Base-by-base conservation (phyloP, 768 basidiomycete genomes). In the Termitomyces bulborhizus region DNA sequence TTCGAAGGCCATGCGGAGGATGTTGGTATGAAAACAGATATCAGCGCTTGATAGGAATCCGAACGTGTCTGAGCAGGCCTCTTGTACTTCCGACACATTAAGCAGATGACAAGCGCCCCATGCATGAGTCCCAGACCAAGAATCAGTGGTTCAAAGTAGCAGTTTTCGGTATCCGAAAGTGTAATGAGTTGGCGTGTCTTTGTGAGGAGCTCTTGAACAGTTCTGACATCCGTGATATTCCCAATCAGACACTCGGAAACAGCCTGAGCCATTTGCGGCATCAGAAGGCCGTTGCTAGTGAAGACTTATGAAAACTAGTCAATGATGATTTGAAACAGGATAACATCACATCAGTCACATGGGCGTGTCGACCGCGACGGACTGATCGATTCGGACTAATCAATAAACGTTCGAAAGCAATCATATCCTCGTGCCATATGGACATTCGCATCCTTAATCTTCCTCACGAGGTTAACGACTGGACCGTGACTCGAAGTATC, bases 401-500 rank as follows among this genome's bases (percentile, higher is more conserved):
- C 21, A 21, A 21, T 59, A 51, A 54, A 54, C 55, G 44, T 47
- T 39, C 47, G 6, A 40, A 46, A 40, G 27, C 18, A n/a, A 24
- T 46, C 45, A 27, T 55, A 24, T 48, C 44, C 21, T 27, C 16
- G 43, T 62, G 15, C 21, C 51, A 55, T 29, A 76, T 79, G 75
- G 67, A 77, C 51, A 57, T 81, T 7, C 57, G 54, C 18, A 68
- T 81, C 39, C 57, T 53, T 6, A 66, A 65, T 49, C 60, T 79
- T n/a, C 75, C 75, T 36, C 57, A 62, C 55, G 70, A 73, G 15
- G 77, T 75, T 2, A 78, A 75, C 53, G 62, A 76, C 43, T 86
- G 78, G 74, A 77, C 80, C 34, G 73, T 89, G 16, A 84, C 78
- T 21, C 76, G 81, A 37, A 72, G 68, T 6, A 73, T 92, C 45